phyloP scores from a whole-genome alignment of 2,329 filamentous ascomycete genomes.

The Aspergillus caelatus region DNA sequence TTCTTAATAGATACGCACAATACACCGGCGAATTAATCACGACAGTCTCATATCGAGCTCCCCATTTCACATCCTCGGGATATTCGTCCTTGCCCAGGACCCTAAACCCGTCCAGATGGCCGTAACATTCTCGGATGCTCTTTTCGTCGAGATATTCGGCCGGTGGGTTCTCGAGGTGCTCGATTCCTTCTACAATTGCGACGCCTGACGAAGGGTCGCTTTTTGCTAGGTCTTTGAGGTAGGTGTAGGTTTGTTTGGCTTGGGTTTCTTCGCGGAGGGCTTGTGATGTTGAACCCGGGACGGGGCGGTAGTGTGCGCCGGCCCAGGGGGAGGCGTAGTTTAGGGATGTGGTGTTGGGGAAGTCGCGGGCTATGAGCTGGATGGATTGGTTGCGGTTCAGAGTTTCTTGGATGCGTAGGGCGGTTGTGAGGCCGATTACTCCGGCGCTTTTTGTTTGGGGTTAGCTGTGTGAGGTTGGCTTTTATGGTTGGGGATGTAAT shows the following conservation, averaged over 20 bases:
- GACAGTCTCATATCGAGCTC: slow-evolving; percentile 44
- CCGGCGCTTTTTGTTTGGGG: slow-evolving; percentile 37
- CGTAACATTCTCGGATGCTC: slow-evolving; percentile 33
- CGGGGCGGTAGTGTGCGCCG: slow-evolving; percentile 51
- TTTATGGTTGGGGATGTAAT: too few species aligned
- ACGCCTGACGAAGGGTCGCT: slow-evolving; percentile 42
- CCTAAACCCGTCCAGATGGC: slow-evolving; percentile 39
- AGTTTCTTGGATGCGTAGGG: slow-evolving; percentile 37
- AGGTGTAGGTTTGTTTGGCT: slow-evolving; percentile 41
- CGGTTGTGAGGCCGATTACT: slow-evolving; percentile 43
- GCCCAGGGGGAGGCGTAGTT: slow-evolving; percentile 53
- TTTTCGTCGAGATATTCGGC: slow-evolving; percentile 36
- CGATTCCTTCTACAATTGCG: slow-evolving; percentile 40
- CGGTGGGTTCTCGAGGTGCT: slow-evolving; percentile 46
- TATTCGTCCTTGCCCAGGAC: slow-evolving; percentile 32
- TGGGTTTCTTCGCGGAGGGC: slow-evolving; percentile 39
- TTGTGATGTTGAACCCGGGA: slow-evolving; percentile 43
- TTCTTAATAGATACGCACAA: slow-evolving; percentile 43
- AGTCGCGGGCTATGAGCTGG: slow-evolving; percentile 44
- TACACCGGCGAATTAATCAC: slow-evolving; percentile 50
- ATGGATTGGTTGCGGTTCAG: slow-evolving; percentile 33
- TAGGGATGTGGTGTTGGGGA: slow-evolving; percentile 42
- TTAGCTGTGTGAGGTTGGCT: neutral
- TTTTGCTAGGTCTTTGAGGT: slow-evolving; percentile 39
- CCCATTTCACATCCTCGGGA: slow-evolving; percentile 43